Percentiles rank a stretch among this genome's conserved stretches.
Conservation (phyloP, 2,329 filamentous ascomycete genomes). For the Cytospora schulzeri region DNA sequence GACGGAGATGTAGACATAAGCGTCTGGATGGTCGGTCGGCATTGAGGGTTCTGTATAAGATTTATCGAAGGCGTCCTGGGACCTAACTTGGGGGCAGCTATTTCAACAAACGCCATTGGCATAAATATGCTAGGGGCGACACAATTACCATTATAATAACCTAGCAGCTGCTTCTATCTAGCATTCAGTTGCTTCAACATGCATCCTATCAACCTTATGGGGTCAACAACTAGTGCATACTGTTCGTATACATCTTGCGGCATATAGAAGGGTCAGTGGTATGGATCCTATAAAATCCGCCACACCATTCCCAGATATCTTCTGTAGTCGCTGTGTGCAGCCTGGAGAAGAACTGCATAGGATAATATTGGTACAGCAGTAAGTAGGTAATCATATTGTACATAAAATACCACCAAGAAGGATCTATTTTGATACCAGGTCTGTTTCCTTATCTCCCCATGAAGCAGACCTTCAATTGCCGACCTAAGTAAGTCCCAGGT, state of each 20-base stretch:
- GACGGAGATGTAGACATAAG: background rate
- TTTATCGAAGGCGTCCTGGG: background rate
- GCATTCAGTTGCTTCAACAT: too few relatives aligned
- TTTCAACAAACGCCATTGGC: background rate
- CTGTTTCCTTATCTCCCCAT: background rate
- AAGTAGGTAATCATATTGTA: background rate
- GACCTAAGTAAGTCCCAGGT: background rate
- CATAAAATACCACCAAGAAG: background rate
- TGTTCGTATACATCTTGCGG: background rate
- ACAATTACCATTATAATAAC: background rate
- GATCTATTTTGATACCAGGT: background rate
- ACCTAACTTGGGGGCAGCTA: background rate
- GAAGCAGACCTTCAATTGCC: background rate
- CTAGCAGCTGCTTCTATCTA: too few relatives aligned
- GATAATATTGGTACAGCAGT: background rate
- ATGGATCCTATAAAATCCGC: background rate
- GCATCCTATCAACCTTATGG: too few relatives aligned
- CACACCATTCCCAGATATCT: background rate
- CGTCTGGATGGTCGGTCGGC: background rate
- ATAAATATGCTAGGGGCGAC: background rate
- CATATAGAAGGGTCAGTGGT: too few relatives aligned
- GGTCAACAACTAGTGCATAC: background rate
- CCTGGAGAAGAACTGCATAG: background rate
- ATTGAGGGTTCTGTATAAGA: background rate
- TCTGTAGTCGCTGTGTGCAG: background rate